Conservation (phyloP, 2,329 filamentous ascomycete species). For the Exophiala sp. region DNA sequence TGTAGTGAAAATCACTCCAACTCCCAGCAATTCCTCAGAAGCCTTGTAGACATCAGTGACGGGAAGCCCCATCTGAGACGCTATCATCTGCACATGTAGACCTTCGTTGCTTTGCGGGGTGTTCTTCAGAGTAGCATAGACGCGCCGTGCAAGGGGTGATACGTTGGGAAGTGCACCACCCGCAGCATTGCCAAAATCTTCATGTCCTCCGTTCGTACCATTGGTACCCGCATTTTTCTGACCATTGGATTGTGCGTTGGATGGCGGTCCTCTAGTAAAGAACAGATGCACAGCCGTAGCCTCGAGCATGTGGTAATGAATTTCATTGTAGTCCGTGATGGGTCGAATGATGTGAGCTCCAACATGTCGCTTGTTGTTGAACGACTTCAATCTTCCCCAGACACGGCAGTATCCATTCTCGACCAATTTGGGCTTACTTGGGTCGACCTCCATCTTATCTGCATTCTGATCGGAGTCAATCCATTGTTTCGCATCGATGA, state of each 20-base stretch:
- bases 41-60: slow-evolving; percentile 68
- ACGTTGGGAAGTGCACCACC: slow-evolving; percentile 46
- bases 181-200: slow-evolving; percentile 29
- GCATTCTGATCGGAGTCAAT: slow-evolving; percentile 56
- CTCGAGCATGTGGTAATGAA: slow-evolving; percentile 88
- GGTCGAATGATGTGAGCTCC: slow-evolving; percentile 76
- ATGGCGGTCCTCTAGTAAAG: slow-evolving; percentile 67
- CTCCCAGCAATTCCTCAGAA: slow-evolving; percentile 73
- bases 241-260: slow-evolving; percentile 40
- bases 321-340: slow-evolving; percentile 82
- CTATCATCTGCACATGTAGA: slow-evolving; percentile 74
- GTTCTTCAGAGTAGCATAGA: slow-evolving; percentile 68
- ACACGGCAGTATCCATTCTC: slow-evolving; percentile 80
- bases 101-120: slow-evolving; percentile 75
- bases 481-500: slow-evolving; percentile 89
- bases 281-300: slow-evolving; percentile 83
- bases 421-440: slow-evolving; percentile 53
- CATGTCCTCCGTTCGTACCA: slow-evolving; percentile 34
- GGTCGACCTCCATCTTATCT: slow-evolving; percentile 46
- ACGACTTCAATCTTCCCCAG: slow-evolving; percentile 78
- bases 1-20: slow-evolving; percentile 82
- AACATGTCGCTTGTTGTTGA: slow-evolving; percentile 79
- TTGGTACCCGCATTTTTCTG: slow-evolving; percentile 34
- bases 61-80: slow-evolving; percentile 61
- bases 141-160: slow-evolving; percentile 59